Evolutionary conservation across 805 yeast species (phyloP).

Genomic region (Barnettozyma populi): DNA sequence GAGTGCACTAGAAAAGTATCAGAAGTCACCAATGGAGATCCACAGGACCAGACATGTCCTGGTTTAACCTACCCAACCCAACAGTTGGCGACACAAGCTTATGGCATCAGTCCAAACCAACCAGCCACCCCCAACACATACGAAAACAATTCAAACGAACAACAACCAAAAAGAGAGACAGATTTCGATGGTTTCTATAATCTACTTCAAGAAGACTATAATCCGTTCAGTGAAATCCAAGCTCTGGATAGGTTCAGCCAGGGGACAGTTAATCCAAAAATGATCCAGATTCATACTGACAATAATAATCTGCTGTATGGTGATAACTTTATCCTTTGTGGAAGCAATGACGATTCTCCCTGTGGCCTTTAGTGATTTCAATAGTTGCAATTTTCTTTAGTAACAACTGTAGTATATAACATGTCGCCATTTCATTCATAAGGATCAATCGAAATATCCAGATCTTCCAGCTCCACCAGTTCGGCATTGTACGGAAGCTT

Average conservation of each 20-base stretch:
- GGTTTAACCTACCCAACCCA: not conserved
- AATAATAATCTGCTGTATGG: not conserved
- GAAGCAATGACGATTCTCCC: not conserved
- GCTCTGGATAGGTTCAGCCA: not conserved
- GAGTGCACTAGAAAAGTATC: not conserved
- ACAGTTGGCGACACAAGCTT: too few species aligned
- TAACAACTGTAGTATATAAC: too few species aligned
- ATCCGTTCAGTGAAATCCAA: not conserved
- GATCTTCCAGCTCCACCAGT: constrained; percentile 1
- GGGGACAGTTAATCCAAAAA: not conserved
- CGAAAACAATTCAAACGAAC: not conserved
- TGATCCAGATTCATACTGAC: not conserved
- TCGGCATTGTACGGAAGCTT: constrained; percentile 14
- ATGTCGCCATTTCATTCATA: too few species aligned
- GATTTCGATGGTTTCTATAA: not conserved
- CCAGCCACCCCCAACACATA: not conserved
- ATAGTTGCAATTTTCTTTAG: not conserved
- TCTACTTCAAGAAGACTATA: not conserved
- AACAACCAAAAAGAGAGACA: not conserved
- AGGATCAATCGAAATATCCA: not conserved
- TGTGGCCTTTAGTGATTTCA: not conserved
- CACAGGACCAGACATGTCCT: not conserved
- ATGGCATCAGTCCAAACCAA: too few species aligned
- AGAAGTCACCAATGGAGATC: not conserved
- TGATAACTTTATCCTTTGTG: not conserved